Evolutionary conservation across 1,284 basidiomycete species (phyloP).

Genomic region (Inonotus hispidus): DNA sequence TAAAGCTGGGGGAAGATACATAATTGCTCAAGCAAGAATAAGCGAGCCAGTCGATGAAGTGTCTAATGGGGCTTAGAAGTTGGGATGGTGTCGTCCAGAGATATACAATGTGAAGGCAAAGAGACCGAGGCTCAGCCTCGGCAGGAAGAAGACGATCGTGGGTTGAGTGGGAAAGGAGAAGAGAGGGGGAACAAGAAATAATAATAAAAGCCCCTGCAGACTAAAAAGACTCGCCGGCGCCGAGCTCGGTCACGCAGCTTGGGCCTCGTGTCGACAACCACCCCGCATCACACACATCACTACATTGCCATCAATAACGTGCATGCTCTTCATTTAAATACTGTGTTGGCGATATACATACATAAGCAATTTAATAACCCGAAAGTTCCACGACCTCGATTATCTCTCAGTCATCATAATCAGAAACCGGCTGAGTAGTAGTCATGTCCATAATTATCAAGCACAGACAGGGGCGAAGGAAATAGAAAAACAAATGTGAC

Average conservation of each 20-base stretch:
- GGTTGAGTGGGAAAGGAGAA: background rate
- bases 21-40: background rate
- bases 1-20: slow-evolving; percentile 10
- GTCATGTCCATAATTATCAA: slow-evolving; percentile 14
- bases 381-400: too few species aligned
- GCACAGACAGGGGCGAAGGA: background rate
- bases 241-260: background rate
- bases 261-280: background rate
- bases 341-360: slow-evolving; percentile 3
- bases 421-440: background rate
- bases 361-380: slow-evolving; percentile 4
- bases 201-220: background rate
- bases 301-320: background rate
- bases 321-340: background rate
- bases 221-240: background rate
- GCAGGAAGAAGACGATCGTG: background rate
- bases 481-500: background rate
- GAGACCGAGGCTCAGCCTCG: background rate
- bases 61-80: background rate
- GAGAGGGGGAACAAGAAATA: background rate
- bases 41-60: background rate
- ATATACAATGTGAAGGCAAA: background rate
- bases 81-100: background rate
- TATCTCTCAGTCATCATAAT: too few species aligned
- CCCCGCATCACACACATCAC: background rate